Evolutionary conservation across 1,284 basidiomycete species (phyloP).

Genomic region (Melanopsichium pennsylvanicum): DNA sequence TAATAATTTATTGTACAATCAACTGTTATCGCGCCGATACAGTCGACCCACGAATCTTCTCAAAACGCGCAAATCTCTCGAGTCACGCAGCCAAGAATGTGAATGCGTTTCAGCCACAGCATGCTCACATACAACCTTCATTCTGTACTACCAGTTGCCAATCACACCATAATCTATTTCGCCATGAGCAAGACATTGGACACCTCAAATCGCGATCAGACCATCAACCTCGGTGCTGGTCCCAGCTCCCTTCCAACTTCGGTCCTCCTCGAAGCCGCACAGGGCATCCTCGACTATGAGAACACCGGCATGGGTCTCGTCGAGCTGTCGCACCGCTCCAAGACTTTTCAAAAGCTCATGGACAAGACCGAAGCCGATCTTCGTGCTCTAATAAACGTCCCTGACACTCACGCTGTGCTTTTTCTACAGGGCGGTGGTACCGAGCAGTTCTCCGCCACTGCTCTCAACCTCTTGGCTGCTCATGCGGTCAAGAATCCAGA

Average conservation of each 20-base stretch:
- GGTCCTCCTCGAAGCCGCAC: conserved; percentile 61
- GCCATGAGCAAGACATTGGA: conserved; percentile 37
- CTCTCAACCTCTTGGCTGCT: conserved; percentile 61
- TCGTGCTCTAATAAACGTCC: conserved; percentile 53
- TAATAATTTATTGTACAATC: not conserved
- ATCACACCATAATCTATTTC: not conserved
- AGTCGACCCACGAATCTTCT: conserved; percentile 1
- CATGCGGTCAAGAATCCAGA: conserved; percentile 58
- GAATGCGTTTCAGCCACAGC: not conserved
- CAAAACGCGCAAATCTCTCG: conserved; percentile 3
- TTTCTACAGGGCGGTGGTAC: conserved; percentile 64
- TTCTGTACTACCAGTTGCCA: too few relatives aligned
- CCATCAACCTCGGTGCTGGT: conserved; percentile 64
- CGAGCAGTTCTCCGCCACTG: conserved; percentile 63
- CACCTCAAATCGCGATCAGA: conserved; percentile 47
- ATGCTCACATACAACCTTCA: too few relatives aligned
- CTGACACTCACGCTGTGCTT: conserved; percentile 59
- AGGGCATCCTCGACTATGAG: conserved; percentile 61
- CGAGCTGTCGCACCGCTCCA: conserved; percentile 64
- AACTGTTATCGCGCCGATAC: conserved; percentile 9
- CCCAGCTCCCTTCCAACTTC: conserved; percentile 60
- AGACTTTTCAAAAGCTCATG: conserved; percentile 59
- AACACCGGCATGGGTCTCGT: conserved; percentile 61
- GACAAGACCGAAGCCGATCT: conserved; percentile 60
- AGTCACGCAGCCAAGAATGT: too few relatives aligned